Evolutionary conservation across 805 yeast genomes (phyloP), one percentile per base, ranked within the genome.

Genomic region (Barnettozyma pratensis): DNA sequence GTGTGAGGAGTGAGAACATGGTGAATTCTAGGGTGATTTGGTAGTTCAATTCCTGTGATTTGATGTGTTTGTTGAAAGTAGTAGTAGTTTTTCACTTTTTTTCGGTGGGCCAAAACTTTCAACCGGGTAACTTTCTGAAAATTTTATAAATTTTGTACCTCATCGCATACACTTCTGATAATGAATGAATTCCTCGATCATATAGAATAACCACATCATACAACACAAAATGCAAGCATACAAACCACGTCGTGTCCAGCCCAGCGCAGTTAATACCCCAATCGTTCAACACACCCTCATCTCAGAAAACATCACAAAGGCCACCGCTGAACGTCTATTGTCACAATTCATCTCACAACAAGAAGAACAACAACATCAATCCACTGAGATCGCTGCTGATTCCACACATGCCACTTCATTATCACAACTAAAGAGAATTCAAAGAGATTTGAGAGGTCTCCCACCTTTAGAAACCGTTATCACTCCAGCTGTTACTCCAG

Each of bases 401-500:
- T 19, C 47, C 28, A 34, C 37, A 59, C 67, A 44, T 40, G 64
- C 45, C 47, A 63, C 61, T 26, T 63, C 71, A 5, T 28, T 72
- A 9, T 61, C 86, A 49, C 96, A 87, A 69, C 71, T 87, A 58
- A 76, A 73, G 58, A 75, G 96, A 62, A 71, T 86, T 38, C 92
- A 84, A 61, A 76, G 96, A 67, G 88, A 85, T 54, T 76, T 87
- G 55, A 73, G 89, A 55, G 96, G 96, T 1, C 73, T 87, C 49
- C 92, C 95, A 8, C 95, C 96, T 37, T 48, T 63, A 50, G 66
- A 63, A 31, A 39, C 54, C 3, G 44, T 41, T 8, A 40, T 35
- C 7, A 38, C 48, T 5, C 27, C 48, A 25, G 34, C 45, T 19
- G 38, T 49, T 5, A 46, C 53, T 5, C 26, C 54, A 6, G 27